Base-by-base conservation (phyloP, 352 stramenopile species). In the Phytophthora capsici region DNA sequence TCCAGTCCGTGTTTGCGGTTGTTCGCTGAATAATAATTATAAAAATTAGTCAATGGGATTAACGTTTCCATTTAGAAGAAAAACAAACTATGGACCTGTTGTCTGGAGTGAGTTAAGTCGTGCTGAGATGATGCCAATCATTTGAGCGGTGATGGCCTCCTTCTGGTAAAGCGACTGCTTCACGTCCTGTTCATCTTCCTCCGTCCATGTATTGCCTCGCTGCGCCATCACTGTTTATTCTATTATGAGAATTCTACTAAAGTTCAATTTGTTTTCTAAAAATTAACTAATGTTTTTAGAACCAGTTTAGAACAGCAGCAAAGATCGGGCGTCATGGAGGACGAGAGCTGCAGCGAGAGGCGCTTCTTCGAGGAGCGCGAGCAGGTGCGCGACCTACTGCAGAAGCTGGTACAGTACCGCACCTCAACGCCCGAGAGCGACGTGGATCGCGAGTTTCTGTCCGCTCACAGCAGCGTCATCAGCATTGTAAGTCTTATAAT, bases 111-210 rank as follows among this genome's bases (percentile, higher is more conserved):
- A 84, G 26, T 84, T 75, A 19, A 93, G 69, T 6, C 84, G 72
- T 19, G 78, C 73, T 14, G 83, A 90, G 46, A 93, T 86, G 66
- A 93, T 90, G 26, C 75, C 81, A 49, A 93, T 93, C 82, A 93
- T 93, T 59, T 93, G 84, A 22, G 79, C 73, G 16, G 84, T 91
- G 53, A 93, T 82, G 2, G 78, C 80, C 38, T 89, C 84, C 57
- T 93, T 93, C 62, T 93, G 82, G 25, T 84, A 72, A 46, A 89
- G 64, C 47, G 84, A 85, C 57, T 89, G 77, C 58, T 89, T 84
- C 25, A 78, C 47, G 23, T 78, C 69, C 34, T 57, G 50, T 9
- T 81, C 66, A 6, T 77, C 70, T 3, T 78, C 76, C 23, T 78
- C 73, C 14, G 54, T 73, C 59, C 69, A 78, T n/a, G 57, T 36